Percentiles rank a stretch among this genome's conserved stretches.
These are phyloP conservation scores for Lactifluus echinatus DNA, from an alignment of 768 basidiomycete species.

Conservation along the genomic window DNA sequence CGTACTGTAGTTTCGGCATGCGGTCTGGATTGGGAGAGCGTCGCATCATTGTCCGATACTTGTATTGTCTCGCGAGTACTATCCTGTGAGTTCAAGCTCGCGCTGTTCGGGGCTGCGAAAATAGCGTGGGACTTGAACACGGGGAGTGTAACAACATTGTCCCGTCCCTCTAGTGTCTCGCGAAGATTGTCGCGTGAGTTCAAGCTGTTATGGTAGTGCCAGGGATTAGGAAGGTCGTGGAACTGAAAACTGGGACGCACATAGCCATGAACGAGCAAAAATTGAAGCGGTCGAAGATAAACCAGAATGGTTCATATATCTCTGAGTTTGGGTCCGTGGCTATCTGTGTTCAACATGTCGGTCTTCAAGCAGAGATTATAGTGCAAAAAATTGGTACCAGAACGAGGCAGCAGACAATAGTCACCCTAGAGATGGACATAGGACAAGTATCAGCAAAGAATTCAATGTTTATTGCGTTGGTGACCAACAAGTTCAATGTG, in stretches of 20 bases:
- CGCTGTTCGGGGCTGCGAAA: neutral
- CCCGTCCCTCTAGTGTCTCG: too few species aligned
- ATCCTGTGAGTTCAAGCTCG: neutral
- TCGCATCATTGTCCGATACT: neutral
- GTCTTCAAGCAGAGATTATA: neutral
- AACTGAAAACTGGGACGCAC: too few species aligned
- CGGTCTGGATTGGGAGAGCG: neutral
- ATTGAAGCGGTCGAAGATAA: neutral
- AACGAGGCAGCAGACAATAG: too few species aligned
- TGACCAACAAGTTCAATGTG: too few species aligned
- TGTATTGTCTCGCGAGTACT: neutral
- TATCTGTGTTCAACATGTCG: neutral
- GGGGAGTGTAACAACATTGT: neutral
- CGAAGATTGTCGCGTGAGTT: too few species aligned
- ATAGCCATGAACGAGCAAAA: too few species aligned
- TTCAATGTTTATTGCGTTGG: neutral
- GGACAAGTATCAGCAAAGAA: neutral
- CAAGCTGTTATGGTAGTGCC: too few species aligned
- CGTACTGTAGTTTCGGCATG: too few species aligned
- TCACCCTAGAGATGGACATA: neutral
- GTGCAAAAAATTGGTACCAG: neutral
- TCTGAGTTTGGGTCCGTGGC: neutral
- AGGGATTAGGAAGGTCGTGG: too few species aligned
- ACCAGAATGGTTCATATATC: neutral
- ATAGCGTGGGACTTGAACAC: neutral